These are phyloP conservation scores for Lachnellula hyalina DNA, from an alignment of 2,329 filamentous ascomycete genomes.

Conservation along the genomic window DNA sequence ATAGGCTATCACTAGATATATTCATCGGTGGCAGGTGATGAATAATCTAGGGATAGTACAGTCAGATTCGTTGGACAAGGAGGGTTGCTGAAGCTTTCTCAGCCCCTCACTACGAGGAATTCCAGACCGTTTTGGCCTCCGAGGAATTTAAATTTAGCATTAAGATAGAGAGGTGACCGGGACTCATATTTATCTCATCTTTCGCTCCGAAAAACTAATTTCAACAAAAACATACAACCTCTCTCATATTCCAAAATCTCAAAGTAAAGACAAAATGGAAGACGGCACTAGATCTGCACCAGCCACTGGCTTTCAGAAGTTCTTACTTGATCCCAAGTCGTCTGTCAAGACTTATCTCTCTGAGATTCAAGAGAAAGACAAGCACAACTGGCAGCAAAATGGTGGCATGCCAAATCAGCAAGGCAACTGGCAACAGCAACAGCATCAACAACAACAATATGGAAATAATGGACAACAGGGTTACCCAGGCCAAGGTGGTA, in stretches of 20 bases:
- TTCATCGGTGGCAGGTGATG: background rate
- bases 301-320: slow-evolving; percentile 6
- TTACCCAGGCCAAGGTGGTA: background rate
- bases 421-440: slow-evolving; percentile 1
- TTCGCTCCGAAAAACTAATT: background rate
- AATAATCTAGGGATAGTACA: background rate
- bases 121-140: background rate
- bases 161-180: background rate
- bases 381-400: background rate
- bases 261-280: background rate
- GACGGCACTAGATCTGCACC: background rate
- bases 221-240: background rate
- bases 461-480: background rate
- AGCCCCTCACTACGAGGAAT: background rate
- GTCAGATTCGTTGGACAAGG: background rate
- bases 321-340: slow-evolving; percentile 6
- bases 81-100: background rate
- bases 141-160: background rate
- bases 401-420: background rate
- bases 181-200: background rate
- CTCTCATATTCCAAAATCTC: background rate
- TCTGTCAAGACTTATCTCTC: slow-evolving; percentile 2
- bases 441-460: background rate
- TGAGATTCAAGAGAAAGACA: background rate
- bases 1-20: background rate